Base-by-base conservation (phyloP, 163 green algal species). In the Prototheca stagnorum region DNA sequence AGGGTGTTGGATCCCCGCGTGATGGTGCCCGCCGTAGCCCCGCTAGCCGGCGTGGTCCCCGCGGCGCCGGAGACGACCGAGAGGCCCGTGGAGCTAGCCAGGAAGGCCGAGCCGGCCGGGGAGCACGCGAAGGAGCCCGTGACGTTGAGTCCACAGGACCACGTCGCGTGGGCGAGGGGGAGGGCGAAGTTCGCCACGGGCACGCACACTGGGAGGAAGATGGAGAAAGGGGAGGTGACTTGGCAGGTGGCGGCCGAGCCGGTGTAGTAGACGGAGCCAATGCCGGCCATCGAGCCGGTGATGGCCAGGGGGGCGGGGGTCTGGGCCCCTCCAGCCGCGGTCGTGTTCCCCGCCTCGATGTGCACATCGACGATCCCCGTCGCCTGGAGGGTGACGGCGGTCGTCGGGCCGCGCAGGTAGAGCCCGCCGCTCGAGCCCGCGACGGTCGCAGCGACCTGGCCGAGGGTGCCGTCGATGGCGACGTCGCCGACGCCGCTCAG, bases 201-300 rank as follows among this genome's bases (percentile, higher is more conserved):
- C 5, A 8, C 5, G 49, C 49, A 49, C 21, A n/a, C n/a, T n/a
- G 7, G 17, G 23, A 9, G 11, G 12, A 49, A 3, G 23, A 11
- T 12, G 5, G 22, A 12, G 11, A 51, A 57, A 4, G 15, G 35
- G 3, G 49, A 57, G 11, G 7, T 8, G 5, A 57, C 21, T 4
- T 51, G 4, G 35, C 49, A 57, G 7, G 35, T 34, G 20, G 36
- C 49, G n/a, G n/a, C n/a, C n/a, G n/a, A n/a, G 1, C 4, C 21
- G 28, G 35, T 51, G 31, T 57, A 57, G 28, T 36, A 26, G 8
- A 57, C 49, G 35, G 7, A 49, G 35, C 20, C 36, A 22, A 57
- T 49, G 6, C 43, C 34, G 43, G n/a, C n/a, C n/a, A n/a, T 49
- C 17, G 12, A 39, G 43, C n/a, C 7, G 9, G 1, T 40, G 31